phyloP scores from a whole-genome alignment of 1,139 yeast species.

The Lodderomyces orthopsilosis region DNA sequence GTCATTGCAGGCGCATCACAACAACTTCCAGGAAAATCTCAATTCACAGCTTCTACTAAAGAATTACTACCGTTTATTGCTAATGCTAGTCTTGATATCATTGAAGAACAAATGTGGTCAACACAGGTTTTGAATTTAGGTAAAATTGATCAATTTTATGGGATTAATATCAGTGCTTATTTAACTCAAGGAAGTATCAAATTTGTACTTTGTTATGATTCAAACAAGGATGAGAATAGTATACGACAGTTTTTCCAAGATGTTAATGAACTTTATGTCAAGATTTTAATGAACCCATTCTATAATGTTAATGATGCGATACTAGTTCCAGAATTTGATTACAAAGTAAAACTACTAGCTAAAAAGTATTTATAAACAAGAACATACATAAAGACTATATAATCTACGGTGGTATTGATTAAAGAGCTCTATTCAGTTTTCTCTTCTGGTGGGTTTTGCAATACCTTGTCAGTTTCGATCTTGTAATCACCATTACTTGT shows the following conservation, averaged over 20 bases:
- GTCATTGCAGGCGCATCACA: conserved; percentile 11
- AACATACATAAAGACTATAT: too few relatives aligned
- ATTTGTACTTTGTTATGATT: conserved; percentile 74
- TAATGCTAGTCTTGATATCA: conserved; percentile 82
- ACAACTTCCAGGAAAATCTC: conserved; percentile 52
- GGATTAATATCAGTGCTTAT: conserved; percentile 74
- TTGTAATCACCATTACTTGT: conserved; percentile 35
- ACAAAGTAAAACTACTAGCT: conserved; percentile 68
- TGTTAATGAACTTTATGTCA: conserved; percentile 82
- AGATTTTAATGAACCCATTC: conserved; percentile 83
- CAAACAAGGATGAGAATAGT: conserved; percentile 59
- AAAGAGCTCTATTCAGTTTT: conserved; percentile 2
- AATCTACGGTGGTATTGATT: too few relatives aligned
- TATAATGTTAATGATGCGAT: conserved; percentile 76
- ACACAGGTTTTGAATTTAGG: conserved; percentile 65
- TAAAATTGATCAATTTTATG: conserved; percentile 82
- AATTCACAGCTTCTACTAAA: conserved; percentile 66
- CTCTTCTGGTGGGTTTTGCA: conserved; percentile 20
- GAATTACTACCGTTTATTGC: conserved; percentile 86
- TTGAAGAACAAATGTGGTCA: conserved; percentile 88
- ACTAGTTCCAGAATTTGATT: conserved; percentile 71
- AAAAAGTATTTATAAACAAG: conserved; percentile 62
- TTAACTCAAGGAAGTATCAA: conserved; percentile 87
- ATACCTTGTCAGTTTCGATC: conserved; percentile 39
- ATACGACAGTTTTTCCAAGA: conserved; percentile 83